Percentiles rank a stretch among this genome's conserved stretches.
phyloP scores from a whole-genome alignment of 2,329 filamentous ascomycete species.

The Arthroderma uncinatum region DNA sequence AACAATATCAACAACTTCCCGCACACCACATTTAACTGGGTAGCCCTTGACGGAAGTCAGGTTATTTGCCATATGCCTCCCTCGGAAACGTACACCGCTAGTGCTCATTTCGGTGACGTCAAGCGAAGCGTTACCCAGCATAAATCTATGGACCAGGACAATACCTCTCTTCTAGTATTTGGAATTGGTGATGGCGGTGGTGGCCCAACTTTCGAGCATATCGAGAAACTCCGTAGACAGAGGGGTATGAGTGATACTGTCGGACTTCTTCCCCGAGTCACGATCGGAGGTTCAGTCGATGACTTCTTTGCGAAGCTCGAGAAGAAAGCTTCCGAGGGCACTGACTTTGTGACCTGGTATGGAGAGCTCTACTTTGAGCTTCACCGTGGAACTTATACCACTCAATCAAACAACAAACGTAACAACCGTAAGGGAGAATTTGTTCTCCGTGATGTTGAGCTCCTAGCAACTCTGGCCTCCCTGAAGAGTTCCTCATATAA shows the following conservation, averaged over 20 bases:
- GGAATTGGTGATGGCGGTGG: slow-evolving; percentile 95
- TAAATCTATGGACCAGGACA: slow-evolving; percentile 90
- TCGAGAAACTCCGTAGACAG: slow-evolving; percentile 88
- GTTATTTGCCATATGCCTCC: slow-evolving; percentile 98
- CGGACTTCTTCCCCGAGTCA: slow-evolving; percentile 71
- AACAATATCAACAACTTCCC: slow-evolving; percentile 99
- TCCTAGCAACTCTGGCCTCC: slow-evolving; percentile 74
- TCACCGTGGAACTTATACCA: slow-evolving; percentile 93
- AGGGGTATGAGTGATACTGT: slow-evolving; percentile 83
- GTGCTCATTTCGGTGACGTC: slow-evolving; percentile 89
- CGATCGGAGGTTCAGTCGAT: slow-evolving; percentile 81
- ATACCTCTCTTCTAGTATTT: slow-evolving; percentile 81
- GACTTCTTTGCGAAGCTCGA: slow-evolving; percentile 85
- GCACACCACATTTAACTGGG: slow-evolving; percentile 98
- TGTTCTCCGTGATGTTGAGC: slow-evolving; percentile 76
- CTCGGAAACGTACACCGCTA: slow-evolving; percentile 86
- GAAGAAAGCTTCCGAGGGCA: slow-evolving; percentile 56
- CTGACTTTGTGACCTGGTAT: slow-evolving; percentile 86
- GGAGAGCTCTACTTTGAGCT: slow-evolving; percentile 97
- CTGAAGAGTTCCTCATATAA: slow-evolving; percentile 60
- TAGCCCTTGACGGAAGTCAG: slow-evolving; percentile 86
- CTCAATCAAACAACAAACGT: slow-evolving; percentile 91
- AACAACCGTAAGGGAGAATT: slow-evolving; percentile 83
- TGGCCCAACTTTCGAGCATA: slow-evolving; percentile 82
- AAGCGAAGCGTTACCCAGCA: slow-evolving; percentile 81